Conservation (phyloP, 495 filamentous ascomycete genomes). For the Physcia stellaris region DNA sequence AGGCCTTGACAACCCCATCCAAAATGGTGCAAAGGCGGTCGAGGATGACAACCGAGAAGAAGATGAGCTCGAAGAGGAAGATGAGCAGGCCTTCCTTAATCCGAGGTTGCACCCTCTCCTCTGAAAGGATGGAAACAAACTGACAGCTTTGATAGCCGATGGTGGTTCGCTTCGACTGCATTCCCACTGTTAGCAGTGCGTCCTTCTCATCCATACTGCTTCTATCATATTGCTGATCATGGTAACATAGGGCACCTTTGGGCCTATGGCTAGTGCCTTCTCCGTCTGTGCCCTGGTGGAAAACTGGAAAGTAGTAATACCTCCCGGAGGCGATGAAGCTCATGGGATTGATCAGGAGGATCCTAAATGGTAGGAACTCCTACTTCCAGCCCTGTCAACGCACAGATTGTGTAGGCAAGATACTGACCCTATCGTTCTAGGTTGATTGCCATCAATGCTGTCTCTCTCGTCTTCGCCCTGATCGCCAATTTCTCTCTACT, state of each 20-base stretch:
- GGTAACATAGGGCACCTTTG: slow-evolving; percentile 48
- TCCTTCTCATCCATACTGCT: neutral
- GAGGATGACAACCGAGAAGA: slow-evolving; percentile 25
- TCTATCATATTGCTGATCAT: neutral
- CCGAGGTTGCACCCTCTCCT: slow-evolving; percentile 30
- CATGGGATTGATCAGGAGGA: slow-evolving; percentile 44
- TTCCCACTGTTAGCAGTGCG: slow-evolving; percentile 60
- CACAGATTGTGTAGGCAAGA: too few species aligned
- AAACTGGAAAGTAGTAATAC: slow-evolving; percentile 56
- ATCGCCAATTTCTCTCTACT: slow-evolving; percentile 59
- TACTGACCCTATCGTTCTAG: slow-evolving; percentile 19
- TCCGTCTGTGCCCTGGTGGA: slow-evolving; percentile 63
- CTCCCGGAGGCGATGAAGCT: slow-evolving; percentile 30
- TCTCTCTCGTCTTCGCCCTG: slow-evolving; percentile 58
- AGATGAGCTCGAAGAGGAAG: slow-evolving; percentile 16
- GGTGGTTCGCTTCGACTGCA: slow-evolving; percentile 78
- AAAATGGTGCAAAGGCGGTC: slow-evolving; percentile 30
- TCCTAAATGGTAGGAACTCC: slow-evolving; percentile 56
- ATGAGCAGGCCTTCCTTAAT: slow-evolving; percentile 33
- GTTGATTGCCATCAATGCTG: slow-evolving; percentile 57
- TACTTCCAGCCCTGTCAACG: too few species aligned
- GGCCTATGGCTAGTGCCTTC: slow-evolving; percentile 73
- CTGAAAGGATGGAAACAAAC: neutral
- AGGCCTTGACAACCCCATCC: slow-evolving; percentile 38
- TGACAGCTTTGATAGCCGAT: slow-evolving; percentile 34